phyloP scores from a whole-genome alignment of 2,329 filamentous ascomycete genomes.

The Neofusicoccum sp. region DNA sequence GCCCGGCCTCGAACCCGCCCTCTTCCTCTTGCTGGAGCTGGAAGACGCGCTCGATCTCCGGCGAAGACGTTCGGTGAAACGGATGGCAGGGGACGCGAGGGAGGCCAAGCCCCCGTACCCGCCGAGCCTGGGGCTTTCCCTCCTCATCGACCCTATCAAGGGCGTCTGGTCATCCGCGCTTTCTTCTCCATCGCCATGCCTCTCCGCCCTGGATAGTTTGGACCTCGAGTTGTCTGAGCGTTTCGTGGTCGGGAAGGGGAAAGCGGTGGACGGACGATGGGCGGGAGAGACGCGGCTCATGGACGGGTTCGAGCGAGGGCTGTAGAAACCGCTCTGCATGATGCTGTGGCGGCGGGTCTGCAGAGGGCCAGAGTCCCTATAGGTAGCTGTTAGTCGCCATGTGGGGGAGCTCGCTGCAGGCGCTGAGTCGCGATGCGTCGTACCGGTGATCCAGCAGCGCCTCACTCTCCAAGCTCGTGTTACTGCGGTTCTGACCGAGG shows the following conservation, averaged over 20 bases:
- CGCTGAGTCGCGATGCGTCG: background rate
- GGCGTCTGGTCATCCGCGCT: conserved; percentile 58
- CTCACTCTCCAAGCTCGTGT: conserved; percentile 87
- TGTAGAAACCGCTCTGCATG: conserved; percentile 37
- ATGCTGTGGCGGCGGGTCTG: conserved; percentile 48
- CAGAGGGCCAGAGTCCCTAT: conserved; percentile 43
- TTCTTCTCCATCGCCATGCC: conserved; percentile 51
- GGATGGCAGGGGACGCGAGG: conserved; percentile 31
- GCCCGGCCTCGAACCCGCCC: conserved; percentile 25
- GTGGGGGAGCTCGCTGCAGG: background rate
- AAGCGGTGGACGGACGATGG: conserved; percentile 24
- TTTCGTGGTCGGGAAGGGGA: conserved; percentile 10
- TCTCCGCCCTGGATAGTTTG: conserved; percentile 29
- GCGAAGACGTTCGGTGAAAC: conserved; percentile 32
- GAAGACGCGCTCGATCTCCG: conserved; percentile 38
- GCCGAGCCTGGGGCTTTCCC: conserved; percentile 35
- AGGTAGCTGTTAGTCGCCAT: background rate
- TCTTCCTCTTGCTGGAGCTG: conserved; percentile 32
- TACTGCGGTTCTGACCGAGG: conserved; percentile 67
- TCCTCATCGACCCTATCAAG: conserved; percentile 48
- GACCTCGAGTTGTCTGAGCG: background rate
- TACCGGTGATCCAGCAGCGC: conserved; percentile 84
- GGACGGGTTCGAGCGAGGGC: conserved; percentile 31
- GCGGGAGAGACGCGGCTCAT: conserved; percentile 23
- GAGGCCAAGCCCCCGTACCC: conserved; percentile 35